These are phyloP conservation scores for Daldinia grandis DNA, from an alignment of 495 filamentous ascomycete genomes.

Conservation along the genomic window DNA sequence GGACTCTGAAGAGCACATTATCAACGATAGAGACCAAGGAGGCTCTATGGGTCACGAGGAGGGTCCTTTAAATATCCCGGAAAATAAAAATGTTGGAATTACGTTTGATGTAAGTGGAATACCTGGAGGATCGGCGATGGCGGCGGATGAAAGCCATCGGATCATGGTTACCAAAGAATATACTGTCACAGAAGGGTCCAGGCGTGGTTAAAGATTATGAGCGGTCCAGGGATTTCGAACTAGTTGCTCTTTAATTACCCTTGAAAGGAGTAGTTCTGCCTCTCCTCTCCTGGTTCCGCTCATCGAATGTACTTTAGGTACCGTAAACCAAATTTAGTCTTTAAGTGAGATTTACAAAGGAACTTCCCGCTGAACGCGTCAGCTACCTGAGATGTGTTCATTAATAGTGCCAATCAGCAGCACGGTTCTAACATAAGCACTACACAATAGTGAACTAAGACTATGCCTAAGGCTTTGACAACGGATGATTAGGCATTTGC, in stretches of 20 bases:
- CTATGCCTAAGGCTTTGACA: neutral
- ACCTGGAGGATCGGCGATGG: neutral
- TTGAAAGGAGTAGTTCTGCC: neutral
- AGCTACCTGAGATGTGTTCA: too few species aligned
- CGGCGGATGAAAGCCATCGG: neutral
- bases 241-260: neutral
- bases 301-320: too few species aligned
- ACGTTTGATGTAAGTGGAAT: neutral
- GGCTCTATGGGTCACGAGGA: neutral
- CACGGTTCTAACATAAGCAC: too few species aligned
- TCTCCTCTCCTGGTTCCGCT: too few species aligned
- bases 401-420: too few species aligned
- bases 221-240: neutral
- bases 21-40: slow-evolving; percentile 9
- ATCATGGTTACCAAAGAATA: slow-evolving; percentile 38
- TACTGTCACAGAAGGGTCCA: slow-evolving; percentile 22
- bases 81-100: neutral
- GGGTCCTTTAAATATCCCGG: slow-evolving; percentile 8
- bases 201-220: neutral
- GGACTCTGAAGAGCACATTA: slow-evolving; percentile 55
- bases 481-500: neutral
- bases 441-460: too few species aligned
- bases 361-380: too few species aligned
- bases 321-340: too few species aligned
- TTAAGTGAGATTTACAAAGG: too few species aligned